Base-by-base conservation (phyloP, 306 rosid genomes). In the Lupinus albus region DNA sequence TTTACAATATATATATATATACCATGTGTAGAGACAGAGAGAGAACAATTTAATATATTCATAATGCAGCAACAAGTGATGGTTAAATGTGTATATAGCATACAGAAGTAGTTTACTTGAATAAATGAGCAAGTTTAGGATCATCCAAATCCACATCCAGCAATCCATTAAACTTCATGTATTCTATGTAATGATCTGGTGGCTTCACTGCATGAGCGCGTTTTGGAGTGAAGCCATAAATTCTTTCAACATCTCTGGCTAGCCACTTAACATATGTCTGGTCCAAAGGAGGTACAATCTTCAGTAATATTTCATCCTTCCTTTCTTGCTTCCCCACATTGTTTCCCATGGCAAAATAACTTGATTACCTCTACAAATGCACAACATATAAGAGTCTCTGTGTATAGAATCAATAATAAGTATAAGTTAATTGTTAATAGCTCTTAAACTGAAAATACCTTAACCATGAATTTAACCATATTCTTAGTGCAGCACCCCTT, bases 131-230 rank as follows among this genome's bases (percentile, higher is more conserved):
- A 1, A 87, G 80, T 71, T 83, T 87, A 38, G 89, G 91, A 78
- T 89, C 93, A 66, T 81, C 76, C 71, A 86, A 50, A 56, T 81
- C 72, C 75, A 87, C 83, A 70, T 87, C 96, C 78, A 87, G 70
- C 89, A 82, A 85, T 33, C 93, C 96, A 73, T 78, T 81, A 68
- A 89, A 63, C 70, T 73, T 82, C 96, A 89, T 89, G 73, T 73
- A 85, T 72, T 87, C 93, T 28, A 83, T 66, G 47, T 89, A 87
- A 67, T 85, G 89, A 64, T 87, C 87, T 1, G 87, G 93, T 0
- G 93, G 96, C 82, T 69, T 75, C 75, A 89, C 72, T 0, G 89
- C 80, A 66, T 80, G 72, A 38, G 77, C 60, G 7, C 83, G 69
- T 20, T 32, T 83, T 11, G 82, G 96, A 49, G 82, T 76, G 47